phyloP scores from a whole-genome alignment of 805 yeast species.

The Blastobotrys terrestris region DNA sequence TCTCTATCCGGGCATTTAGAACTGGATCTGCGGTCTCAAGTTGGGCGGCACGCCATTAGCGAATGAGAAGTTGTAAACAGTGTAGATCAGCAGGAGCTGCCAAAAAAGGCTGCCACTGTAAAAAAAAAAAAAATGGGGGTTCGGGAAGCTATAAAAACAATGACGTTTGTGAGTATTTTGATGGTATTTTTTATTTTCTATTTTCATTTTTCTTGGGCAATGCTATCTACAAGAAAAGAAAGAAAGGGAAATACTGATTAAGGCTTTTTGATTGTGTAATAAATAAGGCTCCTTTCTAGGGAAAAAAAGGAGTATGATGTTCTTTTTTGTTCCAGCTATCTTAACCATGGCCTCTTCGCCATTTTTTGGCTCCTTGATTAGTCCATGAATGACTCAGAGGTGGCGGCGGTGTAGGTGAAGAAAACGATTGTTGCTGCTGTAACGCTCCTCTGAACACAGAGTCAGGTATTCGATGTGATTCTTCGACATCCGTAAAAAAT shows the following conservation, averaged over 20 bases:
- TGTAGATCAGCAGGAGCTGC: no score
- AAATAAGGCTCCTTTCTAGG: neutral
- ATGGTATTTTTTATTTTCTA: neutral
- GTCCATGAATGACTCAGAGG: neutral
- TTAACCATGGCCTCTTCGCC: neutral
- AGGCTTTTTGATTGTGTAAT: neutral
- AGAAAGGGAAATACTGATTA: no score
- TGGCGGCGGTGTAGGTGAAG: neutral
- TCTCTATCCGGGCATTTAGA: no score
- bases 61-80: no score
- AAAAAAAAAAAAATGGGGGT: neutral
- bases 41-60: no score
- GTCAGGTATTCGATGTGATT: neutral
- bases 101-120: no score
- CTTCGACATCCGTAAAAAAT: constrained; percentile 4
- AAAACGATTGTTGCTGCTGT: neutral
- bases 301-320: neutral
- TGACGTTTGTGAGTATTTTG: neutral
- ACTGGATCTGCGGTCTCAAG: no score
- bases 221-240: neutral
- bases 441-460: neutral
- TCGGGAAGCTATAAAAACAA: neutral
- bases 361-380: neutral
- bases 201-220: neutral
- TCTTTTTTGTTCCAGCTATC: no score